Evolutionary conservation across 2,329 filamentous ascomycete genomes (phyloP).

Genomic region (Pseudofabraea citricarpa): DNA sequence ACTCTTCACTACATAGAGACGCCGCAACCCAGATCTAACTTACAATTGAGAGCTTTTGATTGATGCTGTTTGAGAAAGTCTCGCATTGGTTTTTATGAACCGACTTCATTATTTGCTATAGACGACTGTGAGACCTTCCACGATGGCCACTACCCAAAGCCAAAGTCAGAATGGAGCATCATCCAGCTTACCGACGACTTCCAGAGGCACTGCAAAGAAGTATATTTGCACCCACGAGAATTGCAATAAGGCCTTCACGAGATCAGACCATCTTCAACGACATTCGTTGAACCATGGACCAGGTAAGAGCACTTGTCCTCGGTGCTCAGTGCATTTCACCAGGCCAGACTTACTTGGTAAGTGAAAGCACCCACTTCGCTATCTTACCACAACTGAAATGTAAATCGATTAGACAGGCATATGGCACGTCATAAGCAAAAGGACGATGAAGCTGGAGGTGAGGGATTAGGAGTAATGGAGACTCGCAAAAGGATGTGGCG

Average conservation of each 20-base stretch:
- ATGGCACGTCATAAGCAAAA: constrained; percentile 48
- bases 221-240: constrained; percentile 37
- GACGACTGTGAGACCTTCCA: too few relatives aligned
- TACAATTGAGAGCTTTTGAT: too few relatives aligned
- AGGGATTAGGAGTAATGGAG: constrained; percentile 44
- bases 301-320: constrained; percentile 48
- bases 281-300: constrained; percentile 53
- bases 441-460: constrained; percentile 49
- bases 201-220: constrained; percentile 13
- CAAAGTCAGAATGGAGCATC: not conserved
- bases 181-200: not conserved
- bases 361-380: too few relatives aligned
- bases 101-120: too few relatives aligned
- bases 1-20: not conserved
- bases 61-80: too few relatives aligned
- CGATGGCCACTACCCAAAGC: constrained; percentile 1
- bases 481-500: constrained; percentile 53
- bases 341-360: constrained; percentile 46
- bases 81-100: too few relatives aligned
- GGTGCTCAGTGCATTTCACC: constrained; percentile 58
- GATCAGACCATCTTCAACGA: constrained; percentile 53
- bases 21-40: not conserved
- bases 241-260: constrained; percentile 49
- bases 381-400: too few relatives aligned
- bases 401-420: constrained; percentile 52